Evolutionary conservation across 441 rosid genomes (phyloP), one percentile per base, ranked within the genome.

Genomic region (Pelargonium australe): DNA sequence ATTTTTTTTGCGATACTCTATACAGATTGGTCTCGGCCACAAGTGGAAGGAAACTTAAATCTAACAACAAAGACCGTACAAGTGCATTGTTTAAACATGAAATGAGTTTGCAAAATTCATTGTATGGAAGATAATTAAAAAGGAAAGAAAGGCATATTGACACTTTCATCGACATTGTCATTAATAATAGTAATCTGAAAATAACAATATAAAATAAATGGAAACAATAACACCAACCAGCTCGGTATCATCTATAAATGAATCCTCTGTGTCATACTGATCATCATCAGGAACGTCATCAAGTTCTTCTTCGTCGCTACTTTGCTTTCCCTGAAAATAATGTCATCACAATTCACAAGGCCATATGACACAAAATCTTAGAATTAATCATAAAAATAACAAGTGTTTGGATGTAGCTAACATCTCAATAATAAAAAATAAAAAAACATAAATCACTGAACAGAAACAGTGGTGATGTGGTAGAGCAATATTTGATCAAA

Each of bases 221-320:
- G 28, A 58, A 58, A 20, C 63, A 58, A 58, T n/a, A 60, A 60
- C 28, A 60, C 63, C 37, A 60, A 95, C 99, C 97, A 95, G 82
- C 76, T 95, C 99, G 41, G 83, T 85, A 77, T 95, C 99, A 78
- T 95, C 98, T 68, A 95, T 95, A 80, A 95, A 95, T 70, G 99
- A 95, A 73, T 95, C 99, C 75, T 90, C 99, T 8, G 99, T 89
- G 76, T 95, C 99, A 73, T 95, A 95, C 71, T 95, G 98, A 75
- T 95, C 96, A 68, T 95, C 99, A 71, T 92, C 98, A 1, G 99
- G 98, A 72, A 84, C 80, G 78, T 90, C 91, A 74, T 89, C 85
- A 62, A 90, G 81, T 72, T 87, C 97, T 81, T 87, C 99, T 63
- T 91, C 99, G 55, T 95, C 99, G 71, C 97, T 95, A 78, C 99